A percentile compares a stretch with the other conserved stretches of the same genome.
These are phyloP conservation scores for Cryoendolithus antarcticus DNA, from an alignment of 2,329 filamentous ascomycete species.

Conservation along the genomic window DNA sequence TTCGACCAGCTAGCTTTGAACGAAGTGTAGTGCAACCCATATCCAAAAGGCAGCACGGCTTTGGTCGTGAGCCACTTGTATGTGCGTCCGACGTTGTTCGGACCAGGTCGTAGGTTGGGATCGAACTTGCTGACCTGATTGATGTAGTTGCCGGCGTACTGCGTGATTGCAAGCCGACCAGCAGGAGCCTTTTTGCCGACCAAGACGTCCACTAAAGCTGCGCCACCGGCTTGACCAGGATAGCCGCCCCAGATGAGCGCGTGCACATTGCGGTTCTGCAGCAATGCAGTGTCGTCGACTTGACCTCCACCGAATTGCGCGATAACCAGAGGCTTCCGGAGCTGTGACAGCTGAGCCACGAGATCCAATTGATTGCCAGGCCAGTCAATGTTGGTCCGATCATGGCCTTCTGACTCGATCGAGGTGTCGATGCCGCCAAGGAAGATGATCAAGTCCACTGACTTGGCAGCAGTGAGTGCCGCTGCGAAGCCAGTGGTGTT, in stretches of 20 bases:
- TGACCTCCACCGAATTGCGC: slow-evolving; percentile 28
- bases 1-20: slow-evolving; percentile 18
- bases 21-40: slow-evolving; percentile 32
- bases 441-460: slow-evolving; percentile 11
- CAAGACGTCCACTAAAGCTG: slow-evolving; percentile 30
- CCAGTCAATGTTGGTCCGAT: slow-evolving; percentile 30
- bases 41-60: slow-evolving; percentile 30
- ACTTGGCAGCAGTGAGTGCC: slow-evolving; percentile 8
- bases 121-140: slow-evolving; percentile 7
- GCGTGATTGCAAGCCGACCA: slow-evolving; percentile 25
- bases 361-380: slow-evolving; percentile 29
- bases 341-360: slow-evolving; percentile 24
- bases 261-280: slow-evolving; percentile 27
- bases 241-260: slow-evolving; percentile 33
- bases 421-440: slow-evolving; percentile 22
- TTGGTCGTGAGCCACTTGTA: slow-evolving; percentile 31
- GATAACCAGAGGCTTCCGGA: slow-evolving; percentile 28
- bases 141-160: slow-evolving; percentile 29
- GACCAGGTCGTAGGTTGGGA: slow-evolving; percentile 24
- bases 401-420: slow-evolving; percentile 29
- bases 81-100: slow-evolving; percentile 26
- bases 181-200: slow-evolving; percentile 28
- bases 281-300: slow-evolving; percentile 29
- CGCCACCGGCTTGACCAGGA: slow-evolving; percentile 32
- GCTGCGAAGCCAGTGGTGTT: slow-evolving; percentile 7